phyloP scores from a whole-genome alignment of 2,329 filamentous ascomycete species.

The Ophiosphaerella narmari region DNA sequence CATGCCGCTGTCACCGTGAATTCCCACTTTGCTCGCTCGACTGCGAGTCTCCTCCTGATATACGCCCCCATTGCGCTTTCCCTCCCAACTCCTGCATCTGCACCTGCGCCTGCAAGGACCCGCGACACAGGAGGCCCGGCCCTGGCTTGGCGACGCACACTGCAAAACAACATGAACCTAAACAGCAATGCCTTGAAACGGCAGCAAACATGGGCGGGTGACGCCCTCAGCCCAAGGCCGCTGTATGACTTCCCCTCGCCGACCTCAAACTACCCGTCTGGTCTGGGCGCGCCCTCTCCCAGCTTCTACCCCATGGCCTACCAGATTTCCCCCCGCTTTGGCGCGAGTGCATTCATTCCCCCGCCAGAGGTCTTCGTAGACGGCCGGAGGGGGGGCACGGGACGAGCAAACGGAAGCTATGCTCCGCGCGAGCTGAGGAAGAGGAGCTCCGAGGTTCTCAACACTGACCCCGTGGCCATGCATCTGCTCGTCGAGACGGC shows the following conservation, averaged over 20 bases:
- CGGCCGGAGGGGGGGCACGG: conserved; percentile 31
- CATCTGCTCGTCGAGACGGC: conserved; percentile 94
- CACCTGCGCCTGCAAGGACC: conserved; percentile 27
- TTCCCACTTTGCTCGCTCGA: conserved; percentile 26
- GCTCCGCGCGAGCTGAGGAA: conserved; percentile 34
- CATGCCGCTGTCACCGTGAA: conserved; percentile 39
- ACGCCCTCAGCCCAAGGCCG: conserved; percentile 39
- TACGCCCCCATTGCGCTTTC: conserved; percentile 29
- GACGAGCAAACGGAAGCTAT: conserved; percentile 32
- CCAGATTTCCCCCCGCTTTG: conserved; percentile 43
- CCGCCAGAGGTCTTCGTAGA: conserved; percentile 46
- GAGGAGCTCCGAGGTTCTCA: conserved; percentile 36
- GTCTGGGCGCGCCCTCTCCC: conserved; percentile 37
- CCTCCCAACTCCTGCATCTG: conserved; percentile 9
- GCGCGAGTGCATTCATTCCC: conserved; percentile 43
- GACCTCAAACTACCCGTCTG: conserved; percentile 45
- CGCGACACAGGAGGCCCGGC: conserved; percentile 9
- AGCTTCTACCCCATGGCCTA: conserved; percentile 45
- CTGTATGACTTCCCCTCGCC: conserved; percentile 45
- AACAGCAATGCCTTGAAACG: conserved; percentile 42
- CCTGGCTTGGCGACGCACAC: conserved; percentile 7
- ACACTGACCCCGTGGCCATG: conserved; percentile 71
- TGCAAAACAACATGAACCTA: conserved; percentile 23
- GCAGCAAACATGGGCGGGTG: conserved; percentile 39
- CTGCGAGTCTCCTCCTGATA: conserved; percentile 29